Percentiles rank a stretch among this genome's conserved stretches.
phyloP scores from a whole-genome alignment of 805 yeast genomes.

The Saturnispora silvae region DNA sequence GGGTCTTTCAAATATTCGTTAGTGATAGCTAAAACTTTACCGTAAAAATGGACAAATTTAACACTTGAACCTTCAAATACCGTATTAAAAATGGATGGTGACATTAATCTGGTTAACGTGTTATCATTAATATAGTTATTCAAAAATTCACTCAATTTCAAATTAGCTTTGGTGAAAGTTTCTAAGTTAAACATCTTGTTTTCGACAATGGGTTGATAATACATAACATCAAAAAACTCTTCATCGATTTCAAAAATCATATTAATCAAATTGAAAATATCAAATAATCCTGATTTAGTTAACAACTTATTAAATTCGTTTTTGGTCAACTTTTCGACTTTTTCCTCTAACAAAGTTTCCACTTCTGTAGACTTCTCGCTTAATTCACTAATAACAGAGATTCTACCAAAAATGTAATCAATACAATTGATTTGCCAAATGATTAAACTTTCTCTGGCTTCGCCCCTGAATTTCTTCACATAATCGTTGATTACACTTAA shows the following conservation, averaged over 20 bases:
- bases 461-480: conserved; percentile 9
- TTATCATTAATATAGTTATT: conserved; percentile 55
- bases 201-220: conserved; percentile 56
- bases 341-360: conserved; percentile 26
- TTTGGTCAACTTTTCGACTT: conserved; percentile 31
- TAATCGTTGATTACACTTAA: conserved; percentile 27
- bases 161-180: conserved; percentile 33
- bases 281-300: conserved; percentile 41
- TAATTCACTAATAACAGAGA: conserved; percentile 23
- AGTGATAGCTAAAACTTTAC: conserved; percentile 29
- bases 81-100: conserved; percentile 51
- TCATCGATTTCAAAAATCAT: conserved; percentile 63
- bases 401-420: conserved; percentile 46
- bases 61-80: conserved; percentile 41
- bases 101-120: conserved; percentile 44
- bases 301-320: conserved; percentile 40
- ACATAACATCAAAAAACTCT: conserved; percentile 45
- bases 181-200: conserved; percentile 43
- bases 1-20: conserved; percentile 28
- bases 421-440: conserved; percentile 48
- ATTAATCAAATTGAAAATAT: conserved; percentile 52
- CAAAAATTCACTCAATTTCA: conserved; percentile 37
- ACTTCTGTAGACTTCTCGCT: conserved; percentile 20
- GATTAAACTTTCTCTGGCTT: conserved; percentile 23
- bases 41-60: conserved; percentile 38